Evolutionary conservation across 176 grass and related monocot genomes (phyloP).

Genomic region (Oryza coarctata): DNA sequence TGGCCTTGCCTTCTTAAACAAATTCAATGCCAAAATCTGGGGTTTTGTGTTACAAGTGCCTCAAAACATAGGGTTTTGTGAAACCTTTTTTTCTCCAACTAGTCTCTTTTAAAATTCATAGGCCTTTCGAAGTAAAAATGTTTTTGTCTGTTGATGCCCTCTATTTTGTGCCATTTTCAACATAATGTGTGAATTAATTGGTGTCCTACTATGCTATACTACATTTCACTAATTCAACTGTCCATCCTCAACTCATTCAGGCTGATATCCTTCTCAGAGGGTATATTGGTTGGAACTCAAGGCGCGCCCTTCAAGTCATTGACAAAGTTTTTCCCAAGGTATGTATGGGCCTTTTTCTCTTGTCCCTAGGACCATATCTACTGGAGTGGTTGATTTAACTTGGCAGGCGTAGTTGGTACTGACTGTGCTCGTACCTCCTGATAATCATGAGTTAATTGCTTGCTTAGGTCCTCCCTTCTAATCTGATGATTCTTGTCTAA

Average conservation of each 20-base stretch:
- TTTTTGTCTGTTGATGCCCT: not conserved
- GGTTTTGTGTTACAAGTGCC: too few relatives aligned
- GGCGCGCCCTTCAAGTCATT: slow-evolving; percentile 73
- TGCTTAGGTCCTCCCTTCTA: not conserved
- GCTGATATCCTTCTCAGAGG: slow-evolving; percentile 87
- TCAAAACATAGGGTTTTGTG: too few relatives aligned
- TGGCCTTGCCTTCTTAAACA: too few relatives aligned
- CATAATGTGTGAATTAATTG: not conserved
- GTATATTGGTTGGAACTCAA: slow-evolving; percentile 86
- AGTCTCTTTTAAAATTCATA: not conserved
- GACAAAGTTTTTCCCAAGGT: slow-evolving; percentile 88
- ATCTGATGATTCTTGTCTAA: slow-evolving; percentile 2
- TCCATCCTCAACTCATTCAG: slow-evolving; percentile 40
- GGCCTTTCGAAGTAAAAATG: not conserved
- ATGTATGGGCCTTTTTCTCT: not conserved
- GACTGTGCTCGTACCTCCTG: not conserved
- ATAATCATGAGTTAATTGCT: not conserved
- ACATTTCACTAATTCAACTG: slow-evolving; percentile 12
- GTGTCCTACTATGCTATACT: not conserved
- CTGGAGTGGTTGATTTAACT: not conserved
- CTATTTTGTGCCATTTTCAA: not conserved
- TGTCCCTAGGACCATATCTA: not conserved
- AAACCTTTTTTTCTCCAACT: not conserved
- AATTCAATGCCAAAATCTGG: too few relatives aligned
- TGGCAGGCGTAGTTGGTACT: not conserved